Conservation (phyloP, 148 eudicot genomes). For the Cornus kousa region DNA sequence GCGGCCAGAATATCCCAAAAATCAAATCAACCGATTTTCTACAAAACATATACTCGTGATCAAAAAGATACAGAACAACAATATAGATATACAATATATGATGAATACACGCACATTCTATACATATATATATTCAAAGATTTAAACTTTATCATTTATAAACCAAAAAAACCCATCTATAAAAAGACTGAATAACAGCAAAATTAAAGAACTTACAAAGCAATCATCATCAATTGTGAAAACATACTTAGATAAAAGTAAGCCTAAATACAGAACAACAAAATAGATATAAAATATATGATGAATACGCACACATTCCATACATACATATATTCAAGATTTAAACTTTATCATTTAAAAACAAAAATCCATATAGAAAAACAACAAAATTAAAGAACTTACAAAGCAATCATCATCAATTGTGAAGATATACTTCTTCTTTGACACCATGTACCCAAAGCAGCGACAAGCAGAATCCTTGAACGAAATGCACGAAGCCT, state of each 20-base stretch:
- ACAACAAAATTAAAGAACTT: constrained; percentile 10
- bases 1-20: not conserved
- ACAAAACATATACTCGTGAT: not conserved
- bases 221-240: too few species aligned
- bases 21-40: too few species aligned
- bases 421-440: constrained; percentile 64
- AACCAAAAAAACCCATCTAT: too few species aligned
- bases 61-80: too few species aligned
- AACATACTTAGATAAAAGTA: too few species aligned
- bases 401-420: constrained; percentile 80
- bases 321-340: not conserved
- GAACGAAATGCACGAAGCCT: constrained; percentile 61
- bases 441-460: constrained; percentile 66
- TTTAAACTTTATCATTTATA: too few species aligned
- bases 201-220: too few species aligned
- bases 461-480: constrained; percentile 72
- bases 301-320: too few species aligned
- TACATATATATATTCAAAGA: too few species aligned
- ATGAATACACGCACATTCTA: too few species aligned
- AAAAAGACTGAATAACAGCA: not conserved
- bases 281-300: too few species aligned
- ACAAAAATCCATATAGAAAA: constrained; percentile 8
- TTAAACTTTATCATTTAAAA: not conserved
- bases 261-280: not conserved
- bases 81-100: too few species aligned